A percentile compares a stretch with the other conserved stretches of the same genome.
phyloP scores from a whole-genome alignment of 2,329 filamentous ascomycete genomes.

The Sarocladium strictum region DNA sequence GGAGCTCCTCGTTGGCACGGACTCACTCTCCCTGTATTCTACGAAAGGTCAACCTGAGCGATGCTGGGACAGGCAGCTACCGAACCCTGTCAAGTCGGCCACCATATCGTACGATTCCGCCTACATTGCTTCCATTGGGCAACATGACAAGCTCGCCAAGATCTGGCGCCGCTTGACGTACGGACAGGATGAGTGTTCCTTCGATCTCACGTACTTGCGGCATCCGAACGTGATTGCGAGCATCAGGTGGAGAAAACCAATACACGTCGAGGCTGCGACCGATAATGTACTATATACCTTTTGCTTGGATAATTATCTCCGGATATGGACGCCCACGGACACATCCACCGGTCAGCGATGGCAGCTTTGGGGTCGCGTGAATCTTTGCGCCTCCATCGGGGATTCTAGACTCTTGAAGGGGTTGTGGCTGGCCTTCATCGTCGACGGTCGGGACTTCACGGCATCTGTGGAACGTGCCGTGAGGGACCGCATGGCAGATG shows the following conservation, averaged over 20 bases:
- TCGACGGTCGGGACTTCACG: slow-evolving; percentile 76
- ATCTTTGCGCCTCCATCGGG: slow-evolving; percentile 67
- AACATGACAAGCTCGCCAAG: slow-evolving; percentile 79
- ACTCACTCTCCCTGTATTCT: slow-evolving; percentile 62
- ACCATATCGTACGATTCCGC: slow-evolving; percentile 80
- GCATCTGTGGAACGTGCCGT: slow-evolving; percentile 72
- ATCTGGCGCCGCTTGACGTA: slow-evolving; percentile 87
- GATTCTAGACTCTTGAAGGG: slow-evolving; percentile 17
- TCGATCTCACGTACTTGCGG: slow-evolving; percentile 86
- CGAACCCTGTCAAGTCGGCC: slow-evolving; percentile 68
- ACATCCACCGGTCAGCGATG: slow-evolving; percentile 65
- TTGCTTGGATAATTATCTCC: slow-evolving; percentile 71
- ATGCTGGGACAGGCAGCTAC: slow-evolving; percentile 70
- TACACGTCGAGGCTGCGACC: slow-evolving; percentile 68
- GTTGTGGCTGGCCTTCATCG: slow-evolving; percentile 57
- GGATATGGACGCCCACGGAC: slow-evolving; percentile 79
- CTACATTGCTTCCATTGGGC: slow-evolving; percentile 75
- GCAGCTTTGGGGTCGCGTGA: slow-evolving; percentile 73
- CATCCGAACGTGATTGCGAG: slow-evolving; percentile 77
- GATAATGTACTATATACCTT: slow-evolving; percentile 89
- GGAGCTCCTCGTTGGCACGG: slow-evolving; percentile 76
- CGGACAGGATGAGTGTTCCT: slow-evolving; percentile 74
- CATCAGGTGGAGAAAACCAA: slow-evolving; percentile 78
- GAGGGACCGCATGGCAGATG: slow-evolving; percentile 48
- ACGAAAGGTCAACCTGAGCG: slow-evolving; percentile 42